Evolutionary conservation across 176 grass and related monocot species (phyloP).

Genomic region (Coix lacrymajobi): DNA sequence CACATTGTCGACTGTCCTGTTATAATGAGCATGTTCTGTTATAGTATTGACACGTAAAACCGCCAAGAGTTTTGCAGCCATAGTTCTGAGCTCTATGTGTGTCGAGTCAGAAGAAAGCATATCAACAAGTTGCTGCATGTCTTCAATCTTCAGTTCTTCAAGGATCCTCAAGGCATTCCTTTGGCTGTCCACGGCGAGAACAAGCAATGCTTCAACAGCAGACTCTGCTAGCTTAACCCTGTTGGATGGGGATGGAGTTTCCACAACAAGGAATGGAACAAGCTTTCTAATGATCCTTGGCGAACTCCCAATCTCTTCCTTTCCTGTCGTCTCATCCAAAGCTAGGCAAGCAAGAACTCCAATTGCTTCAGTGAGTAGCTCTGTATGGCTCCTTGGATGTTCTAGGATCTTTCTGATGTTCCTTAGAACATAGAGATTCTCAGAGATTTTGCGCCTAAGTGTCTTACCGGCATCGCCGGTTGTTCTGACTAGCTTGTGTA

Average conservation of each 20-base stretch:
- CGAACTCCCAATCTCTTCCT: not conserved
- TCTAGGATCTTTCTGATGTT: constrained; percentile 1
- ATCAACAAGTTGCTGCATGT: not conserved
- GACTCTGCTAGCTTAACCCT: not conserved
- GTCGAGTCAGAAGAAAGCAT: not conserved
- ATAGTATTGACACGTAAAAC: not conserved
- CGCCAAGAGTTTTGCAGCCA: not conserved
- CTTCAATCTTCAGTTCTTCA: not conserved
- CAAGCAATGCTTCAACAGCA: not conserved
- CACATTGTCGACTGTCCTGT: not conserved
- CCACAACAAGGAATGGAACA: not conserved
- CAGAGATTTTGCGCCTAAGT: not conserved
- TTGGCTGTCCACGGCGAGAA: not conserved
- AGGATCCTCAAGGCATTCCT: not conserved
- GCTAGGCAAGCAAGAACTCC: not conserved
- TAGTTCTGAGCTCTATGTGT: not conserved
- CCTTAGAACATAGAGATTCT: not conserved
- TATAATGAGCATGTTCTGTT: not conserved
- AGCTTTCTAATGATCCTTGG: not conserved
- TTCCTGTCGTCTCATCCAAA: not conserved
- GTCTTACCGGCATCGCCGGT: not conserved
- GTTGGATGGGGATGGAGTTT: not conserved
- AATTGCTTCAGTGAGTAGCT: constrained; percentile 1
- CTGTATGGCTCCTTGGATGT: not conserved
- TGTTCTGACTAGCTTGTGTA: not conserved